A percentile compares a stretch with the other conserved stretches of the same genome.
Conservation (phyloP, 345 rosid genomes). For the Gossypium stocksii region DNA sequence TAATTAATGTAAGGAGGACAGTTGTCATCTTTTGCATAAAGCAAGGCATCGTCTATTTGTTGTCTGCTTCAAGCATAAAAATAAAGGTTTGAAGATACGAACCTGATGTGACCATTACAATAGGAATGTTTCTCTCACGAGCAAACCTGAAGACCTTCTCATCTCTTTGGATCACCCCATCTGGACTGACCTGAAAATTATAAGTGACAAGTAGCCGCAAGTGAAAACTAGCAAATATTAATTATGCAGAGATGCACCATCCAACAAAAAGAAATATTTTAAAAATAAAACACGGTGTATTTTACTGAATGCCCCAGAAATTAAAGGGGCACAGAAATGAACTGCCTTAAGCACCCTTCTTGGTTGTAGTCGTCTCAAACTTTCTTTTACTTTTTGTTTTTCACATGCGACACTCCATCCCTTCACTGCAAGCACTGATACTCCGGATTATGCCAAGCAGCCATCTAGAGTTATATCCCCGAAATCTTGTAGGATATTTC, state of each 20-base stretch:
- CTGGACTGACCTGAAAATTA: conserved; percentile 65
- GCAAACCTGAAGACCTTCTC: conserved; percentile 84
- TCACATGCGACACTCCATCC: neutral
- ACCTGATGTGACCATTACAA: conserved; percentile 97
- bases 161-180: conserved; percentile 68
- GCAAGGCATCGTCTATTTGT: neutral
- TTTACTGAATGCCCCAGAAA: neutral
- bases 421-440: neutral
- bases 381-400: neutral
- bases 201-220: conserved; percentile 12
- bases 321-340: neutral
- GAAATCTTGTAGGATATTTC: neutral
- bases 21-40: neutral
- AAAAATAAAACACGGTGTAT: neutral
- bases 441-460: neutral
- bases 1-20: neutral
- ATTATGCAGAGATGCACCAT: neutral
- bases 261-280: neutral
- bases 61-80: neutral
- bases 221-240: neutral
- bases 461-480: neutral
- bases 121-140: conserved; percentile 62
- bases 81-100: neutral
- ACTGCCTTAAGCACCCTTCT: neutral
- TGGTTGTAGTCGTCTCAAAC: neutral